Base-by-base conservation (phyloP, 805 yeast species). In the Scheffersomyces ergatensis region DNA sequence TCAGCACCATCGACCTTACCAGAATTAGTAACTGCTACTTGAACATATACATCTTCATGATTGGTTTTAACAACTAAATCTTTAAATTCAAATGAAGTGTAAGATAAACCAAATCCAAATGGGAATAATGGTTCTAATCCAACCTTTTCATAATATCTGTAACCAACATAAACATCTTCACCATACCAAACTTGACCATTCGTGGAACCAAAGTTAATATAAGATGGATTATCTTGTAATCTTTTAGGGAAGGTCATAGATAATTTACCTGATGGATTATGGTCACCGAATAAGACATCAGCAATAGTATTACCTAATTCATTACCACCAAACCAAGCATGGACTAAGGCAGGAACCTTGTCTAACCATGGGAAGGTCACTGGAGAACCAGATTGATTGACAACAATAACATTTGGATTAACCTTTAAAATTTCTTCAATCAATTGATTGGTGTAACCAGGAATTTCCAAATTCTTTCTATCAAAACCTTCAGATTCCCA, bases 151-250 rank as follows among this genome's bases (percentile, higher is more conserved):
- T 77, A 82, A 62, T 62, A 78, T 44, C 79, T 65, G 64, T 82
- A 80, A 16, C 86, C 87, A 38, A 81, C 77, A 55, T 69, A 81
- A 34, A 82, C 75, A 52, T 80, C 85, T 56, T 82, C 88, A 43
- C 86, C 85, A 49, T 82, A 82, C 40, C 74, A 51, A 23, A 73
- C 77, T 39, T 73, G 60, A 33, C 85, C 84, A 51, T 69, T 68
- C 51, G 73, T 74, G 9, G 80, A 64, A 26, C 63, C 62, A 63
- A 63, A 78, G 60, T 72, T 77, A 51, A 77, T 58, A 57, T 55
- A 80, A 0, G 83, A 70, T 11, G 85, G 85, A 46, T 74, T 78
- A 57, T 80, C 83, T 48, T 74, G 69, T 35, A 67, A 49, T 45
- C 59, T 66, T 40, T 63, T 54, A 25, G 85, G 85, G 72, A 74